phyloP scores from a whole-genome alignment of 2,329 filamentous ascomycete genomes.

The Myriosclerotinia curreyana region DNA sequence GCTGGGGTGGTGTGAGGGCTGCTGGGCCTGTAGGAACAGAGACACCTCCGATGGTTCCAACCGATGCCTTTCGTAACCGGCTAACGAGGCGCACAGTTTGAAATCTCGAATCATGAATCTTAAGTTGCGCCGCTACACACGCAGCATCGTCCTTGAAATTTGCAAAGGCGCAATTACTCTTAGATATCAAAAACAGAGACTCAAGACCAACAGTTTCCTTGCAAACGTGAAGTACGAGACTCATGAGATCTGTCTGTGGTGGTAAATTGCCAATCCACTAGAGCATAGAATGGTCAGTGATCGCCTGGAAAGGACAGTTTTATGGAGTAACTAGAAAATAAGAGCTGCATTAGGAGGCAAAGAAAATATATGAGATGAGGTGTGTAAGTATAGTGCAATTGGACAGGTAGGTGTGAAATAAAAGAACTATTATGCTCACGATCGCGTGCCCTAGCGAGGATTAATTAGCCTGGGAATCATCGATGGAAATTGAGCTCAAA shows the following conservation, averaged over 20 bases:
- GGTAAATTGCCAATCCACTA: constrained; percentile 90
- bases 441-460: constrained; percentile 70
- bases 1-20: constrained; percentile 31
- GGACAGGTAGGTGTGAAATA: neutral
- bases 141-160: constrained; percentile 82
- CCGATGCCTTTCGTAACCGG: constrained; percentile 62
- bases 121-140: constrained; percentile 72
- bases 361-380: neutral
- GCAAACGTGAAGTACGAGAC: constrained; percentile 86
- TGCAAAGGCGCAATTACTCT: constrained; percentile 96
- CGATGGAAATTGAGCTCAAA: neutral
- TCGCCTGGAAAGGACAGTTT: neutral
- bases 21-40: constrained; percentile 37
- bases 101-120: constrained; percentile 88
- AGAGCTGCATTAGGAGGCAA: neutral
- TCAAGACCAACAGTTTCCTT: constrained; percentile 74
- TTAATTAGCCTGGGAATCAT: neutral
- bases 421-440: constrained; percentile 1
- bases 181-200: constrained; percentile 90
- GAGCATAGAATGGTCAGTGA: constrained; percentile 5
- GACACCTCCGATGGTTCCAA: constrained; percentile 37
- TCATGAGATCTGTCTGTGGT: constrained; percentile 75
- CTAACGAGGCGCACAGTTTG: constrained; percentile 83
- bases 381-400: neutral
- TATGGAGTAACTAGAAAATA: neutral